Percentiles rank a stretch among this genome's conserved stretches.
Conservation (phyloP, 306 rosid species). For the Prunus padus region DNA sequence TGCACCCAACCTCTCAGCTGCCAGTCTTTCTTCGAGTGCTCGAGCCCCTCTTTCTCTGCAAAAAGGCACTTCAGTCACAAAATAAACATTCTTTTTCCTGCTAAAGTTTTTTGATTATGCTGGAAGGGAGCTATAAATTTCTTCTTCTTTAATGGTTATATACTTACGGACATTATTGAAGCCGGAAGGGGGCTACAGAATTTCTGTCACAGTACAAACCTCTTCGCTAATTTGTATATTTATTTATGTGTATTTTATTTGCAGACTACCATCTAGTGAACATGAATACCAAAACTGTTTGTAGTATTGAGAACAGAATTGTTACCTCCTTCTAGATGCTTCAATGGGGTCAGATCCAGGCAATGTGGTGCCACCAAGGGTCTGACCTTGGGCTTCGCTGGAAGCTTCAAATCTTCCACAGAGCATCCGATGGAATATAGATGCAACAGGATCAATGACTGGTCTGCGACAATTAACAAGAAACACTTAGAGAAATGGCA, state of each 20-base stretch:
- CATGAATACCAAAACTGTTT: background rate
- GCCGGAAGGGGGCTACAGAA: no score
- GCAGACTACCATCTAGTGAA: background rate
- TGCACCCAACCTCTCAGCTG: constrained; percentile 74
- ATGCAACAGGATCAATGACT: constrained; percentile 76
- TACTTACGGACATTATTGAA: no score
- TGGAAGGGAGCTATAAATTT: no score
- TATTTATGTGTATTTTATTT: background rate
- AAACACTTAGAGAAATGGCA: constrained; percentile 17
- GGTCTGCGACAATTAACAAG: constrained; percentile 53
- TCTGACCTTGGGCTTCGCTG: constrained; percentile 42
- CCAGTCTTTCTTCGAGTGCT: constrained; percentile 91
- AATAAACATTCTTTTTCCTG: constrained; percentile 14
- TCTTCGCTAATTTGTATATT: background rate
- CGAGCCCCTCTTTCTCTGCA: constrained; percentile 93
- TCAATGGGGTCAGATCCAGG: constrained; percentile 96
- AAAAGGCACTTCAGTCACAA: constrained; percentile 22
- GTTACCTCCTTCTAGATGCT: constrained; percentile 86
- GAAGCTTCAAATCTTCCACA: constrained; percentile 77
- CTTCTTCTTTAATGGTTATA: no score
- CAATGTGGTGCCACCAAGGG: constrained; percentile 55
- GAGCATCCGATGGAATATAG: constrained; percentile 79
- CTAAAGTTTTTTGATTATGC: background rate
- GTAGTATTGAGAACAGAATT: constrained; percentile 21
- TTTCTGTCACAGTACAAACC: no score